Evolutionary conservation across 139 green algal genomes (phyloP).

Genomic region (Haematococcus lacustris): DNA sequence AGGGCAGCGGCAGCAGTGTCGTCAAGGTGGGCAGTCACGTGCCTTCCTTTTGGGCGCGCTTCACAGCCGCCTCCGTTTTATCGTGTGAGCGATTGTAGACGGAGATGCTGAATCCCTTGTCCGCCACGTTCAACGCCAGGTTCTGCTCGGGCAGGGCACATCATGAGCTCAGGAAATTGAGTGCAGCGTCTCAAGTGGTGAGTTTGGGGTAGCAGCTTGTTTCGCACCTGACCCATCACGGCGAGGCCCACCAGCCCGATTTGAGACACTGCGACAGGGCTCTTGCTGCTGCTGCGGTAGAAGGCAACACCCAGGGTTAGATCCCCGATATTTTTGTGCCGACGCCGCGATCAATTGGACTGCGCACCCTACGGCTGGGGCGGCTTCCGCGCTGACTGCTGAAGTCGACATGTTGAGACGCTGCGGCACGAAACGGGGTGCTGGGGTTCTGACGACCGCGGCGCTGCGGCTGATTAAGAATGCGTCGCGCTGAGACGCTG

Average conservation of each 20-base stretch:
- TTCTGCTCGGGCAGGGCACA: conserved; percentile 65
- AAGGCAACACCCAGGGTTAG: too few relatives aligned
- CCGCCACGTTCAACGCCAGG: conserved; percentile 94
- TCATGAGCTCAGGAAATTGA: neutral
- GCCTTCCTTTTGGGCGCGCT: conserved; percentile 85
- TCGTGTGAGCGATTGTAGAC: conserved; percentile 91
- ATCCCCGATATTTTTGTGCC: too few relatives aligned
- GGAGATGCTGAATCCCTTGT: conserved; percentile 95
- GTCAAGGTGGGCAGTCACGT: too few relatives aligned
- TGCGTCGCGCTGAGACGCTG: too few relatives aligned
- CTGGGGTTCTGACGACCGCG: too few relatives aligned
- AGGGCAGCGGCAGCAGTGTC: too few relatives aligned
- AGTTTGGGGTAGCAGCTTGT: neutral
- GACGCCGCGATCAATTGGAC: neutral
- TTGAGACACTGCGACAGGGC: conserved; percentile 20
- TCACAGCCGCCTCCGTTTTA: conserved; percentile 92
- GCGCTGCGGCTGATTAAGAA: too few relatives aligned
- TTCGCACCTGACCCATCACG: conserved; percentile 94
- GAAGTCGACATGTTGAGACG: too few relatives aligned
- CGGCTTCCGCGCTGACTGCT: conserved; percentile 74
- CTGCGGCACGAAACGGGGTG: too few relatives aligned
- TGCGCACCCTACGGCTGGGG: conserved; percentile 81
- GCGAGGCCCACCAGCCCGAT: conserved; percentile 93
- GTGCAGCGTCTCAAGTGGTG: too few relatives aligned
- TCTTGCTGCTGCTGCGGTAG: conserved; percentile 11